A percentile compares a stretch with the other conserved stretches of the same genome.
phyloP scores from a whole-genome alignment of 805 yeast genomes.

The Saccharomycopsis fibuligera region DNA sequence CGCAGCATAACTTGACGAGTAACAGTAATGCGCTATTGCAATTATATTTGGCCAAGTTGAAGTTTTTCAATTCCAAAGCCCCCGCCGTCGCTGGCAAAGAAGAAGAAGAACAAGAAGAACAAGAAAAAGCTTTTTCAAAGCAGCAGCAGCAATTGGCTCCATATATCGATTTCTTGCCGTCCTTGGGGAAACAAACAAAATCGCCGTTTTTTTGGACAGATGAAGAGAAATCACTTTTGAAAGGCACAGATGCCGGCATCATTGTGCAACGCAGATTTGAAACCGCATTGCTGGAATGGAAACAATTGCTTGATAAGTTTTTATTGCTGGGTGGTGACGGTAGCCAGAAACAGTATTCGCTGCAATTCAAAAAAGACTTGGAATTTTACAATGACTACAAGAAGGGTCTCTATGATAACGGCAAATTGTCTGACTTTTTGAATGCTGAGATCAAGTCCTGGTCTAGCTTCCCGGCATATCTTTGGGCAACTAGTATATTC shows the following conservation, averaged over 20 bases:
- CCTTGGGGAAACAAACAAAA: constrained; percentile 36
- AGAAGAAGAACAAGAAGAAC: constrained; percentile 25
- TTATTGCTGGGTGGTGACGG: neutral
- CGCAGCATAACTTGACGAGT: neutral
- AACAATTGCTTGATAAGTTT: constrained; percentile 11
- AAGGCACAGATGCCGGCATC: constrained; percentile 65
- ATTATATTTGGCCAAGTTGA: constrained; percentile 37
- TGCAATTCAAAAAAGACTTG: constrained; percentile 37
- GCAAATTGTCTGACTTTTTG: neutral
- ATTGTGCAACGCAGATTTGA: constrained; percentile 43
- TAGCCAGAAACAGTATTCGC: constrained; percentile 28
- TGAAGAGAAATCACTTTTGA: constrained; percentile 42
- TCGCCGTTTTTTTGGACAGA: constrained; percentile 64
- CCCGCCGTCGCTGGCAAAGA: constrained; percentile 15
- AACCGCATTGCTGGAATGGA: constrained; percentile 58
- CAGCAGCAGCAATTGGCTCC: no score
- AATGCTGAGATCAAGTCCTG: constrained; percentile 35
- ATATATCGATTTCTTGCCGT: constrained; percentile 46
- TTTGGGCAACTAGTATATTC: constrained; percentile 71
- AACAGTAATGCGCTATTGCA: constrained; percentile 32
- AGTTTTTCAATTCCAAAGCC: constrained; percentile 29
- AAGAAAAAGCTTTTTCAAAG: no score
- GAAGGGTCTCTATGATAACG: neutral
- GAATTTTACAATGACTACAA: constrained; percentile 32
- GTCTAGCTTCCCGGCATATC: constrained; percentile 60